These are phyloP conservation scores for Crithidia expoeki DNA, from an alignment of 208 protist species.

Conservation along the genomic window DNA sequence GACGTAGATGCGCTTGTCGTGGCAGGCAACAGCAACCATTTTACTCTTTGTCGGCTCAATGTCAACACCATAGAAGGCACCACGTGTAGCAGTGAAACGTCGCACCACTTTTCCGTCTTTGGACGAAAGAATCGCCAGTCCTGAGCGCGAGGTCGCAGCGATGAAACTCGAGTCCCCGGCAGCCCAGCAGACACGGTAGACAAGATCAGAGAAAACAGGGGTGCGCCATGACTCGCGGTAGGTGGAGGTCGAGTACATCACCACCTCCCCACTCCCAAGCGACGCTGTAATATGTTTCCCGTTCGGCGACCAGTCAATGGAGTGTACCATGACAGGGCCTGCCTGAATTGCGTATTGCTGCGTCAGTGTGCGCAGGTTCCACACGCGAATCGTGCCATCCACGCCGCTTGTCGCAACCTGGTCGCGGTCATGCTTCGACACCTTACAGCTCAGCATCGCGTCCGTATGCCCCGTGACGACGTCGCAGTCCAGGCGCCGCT, in stretches of 20 bases:
- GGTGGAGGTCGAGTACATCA: slow-evolving; percentile 69
- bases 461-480: slow-evolving; percentile 81
- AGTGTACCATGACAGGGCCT: slow-evolving; percentile 74
- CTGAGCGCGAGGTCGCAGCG: slow-evolving; percentile 52
- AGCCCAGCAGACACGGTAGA: slow-evolving; percentile 61
- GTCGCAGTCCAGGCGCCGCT: slow-evolving; percentile 57
- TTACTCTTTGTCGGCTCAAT: slow-evolving; percentile 73
- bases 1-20: slow-evolving; percentile 81
- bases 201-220: slow-evolving; percentile 47
- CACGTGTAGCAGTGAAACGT: slow-evolving; percentile 54
- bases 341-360: slow-evolving; percentile 59
- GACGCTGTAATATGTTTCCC: slow-evolving; percentile 77
- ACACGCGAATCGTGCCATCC: slow-evolving; percentile 89
- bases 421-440: slow-evolving; percentile 82
- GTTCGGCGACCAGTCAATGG: slow-evolving; percentile 80
- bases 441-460: slow-evolving; percentile 70
- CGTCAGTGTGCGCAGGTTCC: slow-evolving; percentile 69
- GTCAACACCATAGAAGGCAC: slow-evolving; percentile 63
- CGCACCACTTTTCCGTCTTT: slow-evolving; percentile 81
- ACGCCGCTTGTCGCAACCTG: slow-evolving; percentile 73
- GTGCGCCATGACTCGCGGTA: slow-evolving; percentile 68
- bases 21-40: slow-evolving; percentile 78
- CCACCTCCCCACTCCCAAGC: slow-evolving; percentile 82
- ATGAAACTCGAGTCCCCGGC: slow-evolving; percentile 57
- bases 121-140: slow-evolving; percentile 60